A percentile compares a stretch with the other conserved stretches of the same genome.
These are phyloP conservation scores for Dorcoceras hygrometricum DNA, from an alignment of 257 asterid genomes.

Conservation along the genomic window DNA sequence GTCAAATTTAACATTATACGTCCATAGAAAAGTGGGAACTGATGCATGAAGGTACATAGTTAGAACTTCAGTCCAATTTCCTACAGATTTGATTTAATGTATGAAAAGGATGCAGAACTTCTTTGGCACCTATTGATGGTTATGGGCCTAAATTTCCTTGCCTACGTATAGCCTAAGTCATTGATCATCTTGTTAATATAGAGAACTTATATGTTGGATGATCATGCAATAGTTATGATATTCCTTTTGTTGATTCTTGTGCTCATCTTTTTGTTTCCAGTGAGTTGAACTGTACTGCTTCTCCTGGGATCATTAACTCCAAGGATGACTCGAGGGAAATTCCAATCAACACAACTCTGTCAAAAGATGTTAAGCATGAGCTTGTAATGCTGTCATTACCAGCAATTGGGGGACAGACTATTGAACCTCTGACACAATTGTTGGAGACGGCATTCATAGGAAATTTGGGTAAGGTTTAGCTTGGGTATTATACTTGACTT, in stretches of 20 bases:
- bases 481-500: slow-evolving; percentile 5
- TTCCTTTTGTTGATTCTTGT: background rate
- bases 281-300: slow-evolving; percentile 37
- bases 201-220: slow-evolving; percentile 5
- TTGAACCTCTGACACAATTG: slow-evolving; percentile 73
- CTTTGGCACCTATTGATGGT: background rate
- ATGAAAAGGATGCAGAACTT: background rate
- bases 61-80: background rate
- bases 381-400: slow-evolving; percentile 73
- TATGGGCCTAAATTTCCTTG: background rate
- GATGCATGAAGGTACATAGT: background rate
- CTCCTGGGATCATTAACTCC: slow-evolving; percentile 30
- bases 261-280: slow-evolving; percentile 35
- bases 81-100: background rate
- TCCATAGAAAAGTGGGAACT: background rate
- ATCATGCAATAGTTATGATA: background rate
- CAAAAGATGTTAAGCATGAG: slow-evolving; percentile 51
- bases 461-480: slow-evolving; percentile 58
- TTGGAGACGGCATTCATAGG: slow-evolving; percentile 95
- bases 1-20: background rate
- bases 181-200: background rate
- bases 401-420: slow-evolving; percentile 87
- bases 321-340: slow-evolving; percentile 30
- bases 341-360: slow-evolving; percentile 25
- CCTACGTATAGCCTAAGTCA: background rate